These are phyloP conservation scores for Pythium utonaiense DNA, from an alignment of 352 stramenopile genomes.

Conservation along the genomic window DNA sequence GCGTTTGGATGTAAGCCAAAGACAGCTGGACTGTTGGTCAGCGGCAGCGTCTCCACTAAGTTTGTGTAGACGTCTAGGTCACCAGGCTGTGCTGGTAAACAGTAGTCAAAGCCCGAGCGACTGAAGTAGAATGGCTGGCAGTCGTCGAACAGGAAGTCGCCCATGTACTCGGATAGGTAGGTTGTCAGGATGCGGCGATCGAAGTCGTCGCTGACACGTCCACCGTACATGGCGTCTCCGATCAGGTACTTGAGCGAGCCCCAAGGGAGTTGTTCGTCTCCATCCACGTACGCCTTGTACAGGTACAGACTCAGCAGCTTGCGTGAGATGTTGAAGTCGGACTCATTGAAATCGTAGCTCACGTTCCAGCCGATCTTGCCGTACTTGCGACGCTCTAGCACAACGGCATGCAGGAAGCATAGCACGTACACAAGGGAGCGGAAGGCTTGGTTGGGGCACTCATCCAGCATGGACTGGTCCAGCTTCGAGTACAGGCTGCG, in stretches of 20 bases:
- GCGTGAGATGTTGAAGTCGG: constrained; percentile 93
- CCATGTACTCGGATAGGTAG: constrained; percentile 95
- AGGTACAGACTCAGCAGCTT: constrained; percentile 92
- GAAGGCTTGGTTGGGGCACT: constrained; percentile 92
- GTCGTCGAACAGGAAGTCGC: constrained; percentile 95
- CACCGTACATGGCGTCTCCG: constrained; percentile 96
- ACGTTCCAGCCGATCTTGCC: constrained; percentile 98
- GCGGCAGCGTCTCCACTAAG: constrained; percentile 87
- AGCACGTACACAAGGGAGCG: constrained; percentile 93
- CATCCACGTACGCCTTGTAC: constrained; percentile 91
- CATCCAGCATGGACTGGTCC: constrained; percentile 87
- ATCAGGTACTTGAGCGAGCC: constrained; percentile 94
- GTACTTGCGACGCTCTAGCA: constrained; percentile 95
- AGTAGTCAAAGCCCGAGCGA: constrained; percentile 92
- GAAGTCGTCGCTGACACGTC: constrained; percentile 95
- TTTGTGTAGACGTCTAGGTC: constrained; percentile 75
- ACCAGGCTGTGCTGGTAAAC: constrained; percentile 45
- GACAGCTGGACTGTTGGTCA: constrained; percentile 93
- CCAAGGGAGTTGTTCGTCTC: constrained; percentile 93
- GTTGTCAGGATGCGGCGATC: constrained; percentile 94
- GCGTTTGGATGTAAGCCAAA: constrained; percentile 96
- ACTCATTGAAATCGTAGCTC: constrained; percentile 97
- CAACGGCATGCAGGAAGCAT: constrained; percentile 94
- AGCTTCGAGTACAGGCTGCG: constrained; percentile 91
- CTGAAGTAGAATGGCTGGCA: constrained; percentile 94